Evolutionary conservation across 1,284 basidiomycete species (phyloP).

Genomic region (Taiwanofungus camphoratus): DNA sequence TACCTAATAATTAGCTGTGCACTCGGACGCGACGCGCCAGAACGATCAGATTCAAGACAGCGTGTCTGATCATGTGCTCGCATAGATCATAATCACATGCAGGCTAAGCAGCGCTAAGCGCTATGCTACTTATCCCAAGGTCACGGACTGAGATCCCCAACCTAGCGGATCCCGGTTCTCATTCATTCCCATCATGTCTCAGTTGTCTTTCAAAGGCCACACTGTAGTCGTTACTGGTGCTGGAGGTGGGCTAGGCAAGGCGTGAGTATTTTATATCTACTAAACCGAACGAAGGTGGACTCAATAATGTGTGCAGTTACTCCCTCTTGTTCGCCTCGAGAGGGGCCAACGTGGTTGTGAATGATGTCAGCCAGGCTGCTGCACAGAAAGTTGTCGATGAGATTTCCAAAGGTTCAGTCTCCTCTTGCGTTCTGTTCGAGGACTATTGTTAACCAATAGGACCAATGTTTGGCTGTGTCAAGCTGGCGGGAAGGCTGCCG

Average conservation of each 20-base stretch:
- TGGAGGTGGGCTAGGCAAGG: constrained; percentile 89
- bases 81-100: no score
- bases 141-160: background rate
- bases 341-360: constrained; percentile 93
- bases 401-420: constrained; percentile 78
- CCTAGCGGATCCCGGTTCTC: background rate
- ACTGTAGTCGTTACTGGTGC: constrained; percentile 95
- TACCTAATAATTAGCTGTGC: no score
- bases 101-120: no score
- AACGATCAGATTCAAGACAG: no score
- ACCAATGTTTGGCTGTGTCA: background rate
- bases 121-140: no score
- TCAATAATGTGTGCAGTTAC: constrained; percentile 53
- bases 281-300: background rate
- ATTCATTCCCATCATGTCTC: constrained; percentile 35
- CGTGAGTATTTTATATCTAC: constrained; percentile 47
- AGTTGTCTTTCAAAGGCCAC: constrained; percentile 83
- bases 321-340: constrained; percentile 85
- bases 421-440: no score
- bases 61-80: no score
- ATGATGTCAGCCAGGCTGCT: constrained; percentile 86
- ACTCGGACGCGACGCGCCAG: no score
- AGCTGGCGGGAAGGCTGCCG: constrained; percentile 86
- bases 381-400: constrained; percentile 93
- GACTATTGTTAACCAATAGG: no score